Percentiles rank a stretch among this genome's conserved stretches.
These are phyloP conservation scores for Mycena vulgaris DNA, from an alignment of 768 basidiomycete genomes.

Conservation along the genomic window DNA sequence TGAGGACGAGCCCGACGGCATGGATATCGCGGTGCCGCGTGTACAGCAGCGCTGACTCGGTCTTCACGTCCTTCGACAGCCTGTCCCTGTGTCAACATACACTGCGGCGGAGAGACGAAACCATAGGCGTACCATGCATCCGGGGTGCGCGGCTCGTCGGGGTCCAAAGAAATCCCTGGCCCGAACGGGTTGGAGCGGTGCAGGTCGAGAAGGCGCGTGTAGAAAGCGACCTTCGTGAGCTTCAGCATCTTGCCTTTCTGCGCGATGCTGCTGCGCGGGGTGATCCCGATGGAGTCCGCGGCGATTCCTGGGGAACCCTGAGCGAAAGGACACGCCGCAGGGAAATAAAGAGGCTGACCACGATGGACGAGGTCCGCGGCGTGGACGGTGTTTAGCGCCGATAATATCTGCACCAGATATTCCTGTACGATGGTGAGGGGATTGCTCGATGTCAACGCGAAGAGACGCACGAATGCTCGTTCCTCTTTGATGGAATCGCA, in stretches of 20 bases:
- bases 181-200: slow-evolving; percentile 90
- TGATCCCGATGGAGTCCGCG: slow-evolving; percentile 73
- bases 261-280: slow-evolving; percentile 60
- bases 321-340: background rate
- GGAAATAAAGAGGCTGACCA: slow-evolving; percentile 55
- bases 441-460: background rate
- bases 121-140: slow-evolving; percentile 63
- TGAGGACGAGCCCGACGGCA: slow-evolving; percentile 80
- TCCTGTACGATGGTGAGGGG: slow-evolving; percentile 60
- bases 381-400: slow-evolving; percentile 79
- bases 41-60: slow-evolving; percentile 82
- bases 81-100: slow-evolving; percentile 50
- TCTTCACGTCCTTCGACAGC: slow-evolving; percentile 84
- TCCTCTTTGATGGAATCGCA: slow-evolving; percentile 82
- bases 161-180: slow-evolving; percentile 44
- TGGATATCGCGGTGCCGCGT: slow-evolving; percentile 88
- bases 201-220: slow-evolving; percentile 81
- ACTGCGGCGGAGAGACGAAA: background rate
- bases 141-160: slow-evolving; percentile 58
- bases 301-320: slow-evolving; percentile 63
- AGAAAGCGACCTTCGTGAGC: slow-evolving; percentile 80
- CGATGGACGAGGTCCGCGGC: slow-evolving; percentile 78
- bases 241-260: slow-evolving; percentile 78
- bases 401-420: slow-evolving; percentile 81
- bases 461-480: slow-evolving; percentile 70